phyloP scores from a whole-genome alignment of 179 eudicot genomes.

The Beta lomatogona region DNA sequence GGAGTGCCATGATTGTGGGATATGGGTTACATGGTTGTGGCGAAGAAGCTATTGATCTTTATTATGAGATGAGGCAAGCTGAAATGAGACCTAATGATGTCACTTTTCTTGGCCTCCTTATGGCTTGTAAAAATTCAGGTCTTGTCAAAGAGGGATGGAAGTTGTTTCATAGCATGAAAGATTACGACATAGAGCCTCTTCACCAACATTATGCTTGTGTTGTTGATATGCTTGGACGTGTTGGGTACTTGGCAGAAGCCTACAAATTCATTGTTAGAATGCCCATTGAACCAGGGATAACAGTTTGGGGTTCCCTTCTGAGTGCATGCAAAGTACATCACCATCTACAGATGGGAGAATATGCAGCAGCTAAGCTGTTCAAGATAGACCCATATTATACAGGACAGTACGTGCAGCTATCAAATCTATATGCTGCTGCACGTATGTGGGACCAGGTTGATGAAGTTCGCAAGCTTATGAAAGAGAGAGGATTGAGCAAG shows the following conservation, averaged over 20 bases:
- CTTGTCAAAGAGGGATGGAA: conserved; percentile 73
- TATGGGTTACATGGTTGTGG: conserved; percentile 71
- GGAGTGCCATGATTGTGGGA: conserved; percentile 84
- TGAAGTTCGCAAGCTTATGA: conserved; percentile 55
- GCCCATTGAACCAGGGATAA: conserved; percentile 61
- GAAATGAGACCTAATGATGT: conserved; percentile 62
- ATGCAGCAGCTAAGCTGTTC: conserved; percentile 60
- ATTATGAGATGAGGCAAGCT: conserved; percentile 46
- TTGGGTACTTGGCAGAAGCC: conserved; percentile 59
- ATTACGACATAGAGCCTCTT: conserved; percentile 55
- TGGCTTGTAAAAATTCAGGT: conserved; percentile 73
- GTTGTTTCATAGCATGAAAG: conserved; percentile 61
- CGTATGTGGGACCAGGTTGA: conserved; percentile 63
- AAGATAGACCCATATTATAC: conserved; percentile 54
- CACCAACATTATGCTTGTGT: conserved; percentile 78
- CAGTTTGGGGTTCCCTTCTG: conserved; percentile 80
- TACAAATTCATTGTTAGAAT: conserved; percentile 54
- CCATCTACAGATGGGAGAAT: conserved; percentile 59
- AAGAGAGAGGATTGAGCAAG: conserved; percentile 58
- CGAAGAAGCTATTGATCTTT: conserved; percentile 66
- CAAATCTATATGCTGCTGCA: conserved; percentile 72
- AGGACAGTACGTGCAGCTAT: conserved; percentile 75
- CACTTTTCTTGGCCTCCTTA: conserved; percentile 73
- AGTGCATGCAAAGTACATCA: conserved; percentile 66
- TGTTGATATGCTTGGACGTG: conserved; percentile 76